Evolutionary conservation across 305 asterid species (phyloP).

Genomic region (Rubia balearica): DNA sequence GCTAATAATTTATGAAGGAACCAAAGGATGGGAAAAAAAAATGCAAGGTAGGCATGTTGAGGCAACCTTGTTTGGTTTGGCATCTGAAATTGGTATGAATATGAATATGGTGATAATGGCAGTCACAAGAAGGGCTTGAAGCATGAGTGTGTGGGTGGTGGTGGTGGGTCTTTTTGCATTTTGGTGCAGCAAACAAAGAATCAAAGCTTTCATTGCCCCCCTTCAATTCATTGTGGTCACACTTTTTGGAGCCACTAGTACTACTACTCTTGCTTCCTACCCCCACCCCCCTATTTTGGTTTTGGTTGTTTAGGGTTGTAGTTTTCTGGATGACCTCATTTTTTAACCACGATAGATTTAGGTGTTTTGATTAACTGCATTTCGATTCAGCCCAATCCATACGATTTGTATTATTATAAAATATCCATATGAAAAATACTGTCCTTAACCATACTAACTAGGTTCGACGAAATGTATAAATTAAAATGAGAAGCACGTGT

Average conservation of each 20-base stretch:
- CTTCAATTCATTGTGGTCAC: constrained; percentile 27
- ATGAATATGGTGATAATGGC: constrained; percentile 15
- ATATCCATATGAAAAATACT: too few species aligned
- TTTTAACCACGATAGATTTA: too few species aligned
- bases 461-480: too few species aligned
- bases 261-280: background rate
- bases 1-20: constrained; percentile 16
- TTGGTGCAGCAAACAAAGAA: constrained; percentile 22
- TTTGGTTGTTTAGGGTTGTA: background rate
- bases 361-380: too few species aligned
- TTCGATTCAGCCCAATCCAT: too few species aligned
- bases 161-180: constrained; percentile 15
- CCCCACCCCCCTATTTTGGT: background rate
- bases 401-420: too few species aligned
- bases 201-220: constrained; percentile 19
- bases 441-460: too few species aligned
- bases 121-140: constrained; percentile 24
- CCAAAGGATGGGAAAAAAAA: constrained; percentile 14
- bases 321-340: too few species aligned
- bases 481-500: too few species aligned
- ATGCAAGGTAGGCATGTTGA: constrained; percentile 6
- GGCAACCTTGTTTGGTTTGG: background rate
- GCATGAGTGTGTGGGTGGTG: constrained; percentile 18
- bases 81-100: constrained; percentile 7
- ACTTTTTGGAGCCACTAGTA: constrained; percentile 13